Base-by-base conservation (phyloP, 371 early-diverging fungal species). In the Syncephalastrum contaminatum region DNA sequence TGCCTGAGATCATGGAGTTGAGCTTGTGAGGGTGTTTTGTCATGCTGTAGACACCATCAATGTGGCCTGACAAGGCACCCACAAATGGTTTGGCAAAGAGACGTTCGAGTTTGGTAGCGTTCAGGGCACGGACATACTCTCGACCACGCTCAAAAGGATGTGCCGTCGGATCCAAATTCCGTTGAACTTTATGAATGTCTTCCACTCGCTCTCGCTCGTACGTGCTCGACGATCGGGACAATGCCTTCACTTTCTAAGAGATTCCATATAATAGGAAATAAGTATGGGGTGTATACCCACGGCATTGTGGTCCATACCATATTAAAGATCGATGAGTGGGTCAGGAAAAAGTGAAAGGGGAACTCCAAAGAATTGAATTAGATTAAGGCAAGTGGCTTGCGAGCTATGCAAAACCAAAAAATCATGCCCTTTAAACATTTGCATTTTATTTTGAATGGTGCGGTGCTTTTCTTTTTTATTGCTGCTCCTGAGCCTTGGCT, bases 1-100 rank as follows among this genome's bases (percentile, higher is more conserved):
- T 88, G 15, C 97, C 99, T 0, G 95, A 92, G 48, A 91, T 81
- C 51, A 96, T 67, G 42, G 81, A 80, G 24, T 88, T 90, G 25
- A 98, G 69, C 24, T 85, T 78, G 48, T 84, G 86, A 6, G 94
- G 91, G 64, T 97, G 91, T 70, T 96, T 98, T 0, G 90, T 87
- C 82, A 99, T 81, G 57, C 88, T 73, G 66, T 98, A 98, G 12
- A 99, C 96, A 54, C 99, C 99, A 59, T 99, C 99, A 47, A 90
- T 83, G 60, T 99, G 99, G 0, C 96, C 96, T 42, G 77, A 72
- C 16, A 99, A 70, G 2, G 95, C 86, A 3, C 82, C 93, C 14
- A 99, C 70, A 70, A 99, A 99, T 12, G 99, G 99, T 70, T 99
- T 99, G 54, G 99, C 94, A 70, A 99, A 94, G 84, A 99, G 73